Evolutionary conservation across 495 filamentous ascomycete genomes (phyloP), one percentile per base, ranked within the genome.

Genomic region (Thermochaetoides thermophila): DNA sequence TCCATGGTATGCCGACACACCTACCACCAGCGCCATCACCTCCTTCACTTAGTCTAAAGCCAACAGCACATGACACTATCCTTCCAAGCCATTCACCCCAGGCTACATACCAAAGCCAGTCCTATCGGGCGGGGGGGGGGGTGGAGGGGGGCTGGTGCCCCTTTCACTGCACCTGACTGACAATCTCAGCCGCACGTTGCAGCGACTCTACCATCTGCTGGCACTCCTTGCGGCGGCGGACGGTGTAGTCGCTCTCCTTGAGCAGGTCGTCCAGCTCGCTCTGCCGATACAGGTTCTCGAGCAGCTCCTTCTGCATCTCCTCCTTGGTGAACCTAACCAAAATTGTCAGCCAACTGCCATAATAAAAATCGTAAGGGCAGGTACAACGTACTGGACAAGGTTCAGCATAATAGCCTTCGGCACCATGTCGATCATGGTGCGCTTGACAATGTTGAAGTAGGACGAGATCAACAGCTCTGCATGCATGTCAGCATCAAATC

Each of bases 401-500:
- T 75, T 93, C 32, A 95, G 70, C 91, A 99, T 99, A 59, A 99
- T 89, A 13, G 91, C 89, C 64, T 99, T 99, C 24, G 91, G 91
- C 3, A 99, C 91, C 91, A 96, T 99, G 48, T 99, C 91, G 40
- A 96, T 94, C 87, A 99, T 89, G 31, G 91, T 99, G 37, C 87
- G 71, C 64, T 82, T 81, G 31, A 93, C 86, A 53, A 99, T 96
- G 61, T 89, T 93, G 63, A 77, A 99, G 69, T 99, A 99, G 3
- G 85, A 94, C 31, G 71, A 78, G 49, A 99, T 96, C 35, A 99
- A 68, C 25, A 96, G 74, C 57, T 99, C 85, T 93, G 47, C 21
- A 29, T 17, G 17, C 3, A 27, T 6, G 16, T 32, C 34, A 27
- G 35, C 27, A 31, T 16, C 21, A 8, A 4, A 25, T 36, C 22